Conservation (phyloP, 768 basidiomycete species). For the Tylopilus cervinicoccineus region DNA sequence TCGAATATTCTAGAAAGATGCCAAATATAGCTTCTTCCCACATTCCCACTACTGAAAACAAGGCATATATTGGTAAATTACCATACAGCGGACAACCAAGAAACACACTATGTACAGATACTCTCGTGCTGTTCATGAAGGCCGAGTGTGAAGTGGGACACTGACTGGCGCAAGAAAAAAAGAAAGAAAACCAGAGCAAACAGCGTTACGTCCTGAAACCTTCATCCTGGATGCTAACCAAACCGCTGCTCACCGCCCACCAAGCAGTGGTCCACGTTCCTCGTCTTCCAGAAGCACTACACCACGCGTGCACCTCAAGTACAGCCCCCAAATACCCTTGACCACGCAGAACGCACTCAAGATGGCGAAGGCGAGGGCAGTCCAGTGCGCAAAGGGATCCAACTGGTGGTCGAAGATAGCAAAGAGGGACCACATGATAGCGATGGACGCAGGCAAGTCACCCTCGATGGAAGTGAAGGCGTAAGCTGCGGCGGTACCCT, state of each 20-base stretch:
- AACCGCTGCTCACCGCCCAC: constrained; percentile 22
- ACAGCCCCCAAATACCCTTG: constrained; percentile 65
- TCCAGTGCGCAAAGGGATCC: constrained; percentile 82
- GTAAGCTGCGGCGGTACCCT: constrained; percentile 89
- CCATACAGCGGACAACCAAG: constrained; percentile 3
- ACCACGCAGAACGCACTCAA: constrained; percentile 80
- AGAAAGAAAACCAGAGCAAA: neutral
- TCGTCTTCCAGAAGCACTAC: constrained; percentile 74
- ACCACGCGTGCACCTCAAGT: constrained; percentile 40
- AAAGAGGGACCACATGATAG: constrained; percentile 90
- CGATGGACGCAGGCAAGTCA: constrained; percentile 88
- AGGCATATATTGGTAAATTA: constrained; percentile 1
- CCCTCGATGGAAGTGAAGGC: constrained; percentile 89
- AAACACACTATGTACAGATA: neutral
- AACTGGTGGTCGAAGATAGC: constrained; percentile 83
- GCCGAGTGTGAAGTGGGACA: neutral
- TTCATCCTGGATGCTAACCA: neutral
- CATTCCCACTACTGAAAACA: neutral
- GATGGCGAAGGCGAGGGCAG: constrained; percentile 79
- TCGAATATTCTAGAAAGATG: constrained; percentile 27
- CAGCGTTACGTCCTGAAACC: neutral
- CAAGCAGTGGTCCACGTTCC: constrained; percentile 82
- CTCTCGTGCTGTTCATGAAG: constrained; percentile 1
- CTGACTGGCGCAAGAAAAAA: neutral
- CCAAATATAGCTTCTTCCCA: constrained; percentile 21